Base-by-base conservation (phyloP, 2,329 filamentous ascomycete species). In the Onygenales sp. region DNA sequence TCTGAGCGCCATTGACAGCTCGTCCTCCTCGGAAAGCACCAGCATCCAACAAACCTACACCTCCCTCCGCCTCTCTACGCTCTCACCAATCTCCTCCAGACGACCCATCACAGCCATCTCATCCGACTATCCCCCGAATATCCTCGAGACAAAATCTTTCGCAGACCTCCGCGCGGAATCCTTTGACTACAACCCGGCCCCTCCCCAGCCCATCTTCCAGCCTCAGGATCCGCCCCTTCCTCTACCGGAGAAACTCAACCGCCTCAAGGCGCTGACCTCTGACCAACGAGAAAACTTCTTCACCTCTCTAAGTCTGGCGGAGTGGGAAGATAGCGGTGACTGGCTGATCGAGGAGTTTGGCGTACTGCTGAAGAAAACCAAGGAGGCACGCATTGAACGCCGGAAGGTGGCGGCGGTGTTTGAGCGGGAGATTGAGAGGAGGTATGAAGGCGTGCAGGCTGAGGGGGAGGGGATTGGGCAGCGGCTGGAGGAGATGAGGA, bases 301-400 rank as follows among this genome's bases (percentile, higher is more conserved):
- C 57, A 66, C 69, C 1, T 73, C 72, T 8, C 69, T 84, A 42
- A 66, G 70, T 0, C 72, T 82, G 13, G 65, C 72, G 3, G 74
- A 83, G 57, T 84, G 82, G 79, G 82, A 84, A 65, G 75, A 81
- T 45, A 78, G 80, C 21, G 82, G 82, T 2, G 78, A 82, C 54
- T 79, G 81, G 73, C 76, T 85, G 45, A 70, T 84, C 1, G 75
- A 77, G 1, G 72, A 74, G 49, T 83, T 84, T 60, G 69, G 69
- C 47, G 66, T 71, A 4, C 67, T 82, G 42, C 63, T 83, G 39
- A 65, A 67, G 14, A 73, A 75, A 47, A 75, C 81, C 59, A 81
- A 75, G 59, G 67, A 74, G 1, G 71, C 76, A 32, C 72, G 82
- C 42, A 73, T 75, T 55, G 72, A 76, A 42, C 78, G 81, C 62